These are phyloP conservation scores for Talaromyces piceae DNA, from an alignment of 2,329 filamentous ascomycete species.

Conservation along the genomic window DNA sequence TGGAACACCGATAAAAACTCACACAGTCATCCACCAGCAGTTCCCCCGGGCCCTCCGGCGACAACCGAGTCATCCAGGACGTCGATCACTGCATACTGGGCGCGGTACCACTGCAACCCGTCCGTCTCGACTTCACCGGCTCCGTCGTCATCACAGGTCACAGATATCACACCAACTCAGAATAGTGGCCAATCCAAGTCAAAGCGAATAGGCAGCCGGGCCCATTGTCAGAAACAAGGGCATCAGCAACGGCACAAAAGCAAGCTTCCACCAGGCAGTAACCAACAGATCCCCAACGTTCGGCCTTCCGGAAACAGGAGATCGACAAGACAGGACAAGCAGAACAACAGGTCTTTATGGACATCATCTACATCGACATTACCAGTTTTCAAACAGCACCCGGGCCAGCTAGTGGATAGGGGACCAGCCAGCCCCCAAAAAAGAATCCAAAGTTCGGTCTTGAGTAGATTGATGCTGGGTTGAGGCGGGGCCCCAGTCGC, in stretches of 20 bases:
- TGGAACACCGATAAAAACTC: background rate
- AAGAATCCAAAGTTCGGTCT: constrained; percentile 7
- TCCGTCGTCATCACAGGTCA: background rate
- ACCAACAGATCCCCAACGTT: background rate
- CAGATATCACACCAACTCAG: background rate
- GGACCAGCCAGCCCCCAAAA: background rate
- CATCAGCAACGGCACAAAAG: background rate
- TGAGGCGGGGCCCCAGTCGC: background rate
- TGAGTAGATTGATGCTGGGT: background rate
- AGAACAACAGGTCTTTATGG: background rate
- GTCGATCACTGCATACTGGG: constrained; percentile 4
- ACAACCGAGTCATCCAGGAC: background rate
- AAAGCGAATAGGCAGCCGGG: constrained; percentile 1
- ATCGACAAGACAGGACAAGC: background rate
- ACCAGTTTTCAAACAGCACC: constrained; percentile 9
- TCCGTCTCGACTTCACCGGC: background rate
- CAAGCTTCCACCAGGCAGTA: background rate
- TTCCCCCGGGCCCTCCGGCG: background rate
- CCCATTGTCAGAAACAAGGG: background rate
- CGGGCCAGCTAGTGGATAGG: constrained; percentile 7
- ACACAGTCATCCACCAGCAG: background rate
- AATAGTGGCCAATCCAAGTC: background rate
- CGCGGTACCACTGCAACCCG: constrained; percentile 5
- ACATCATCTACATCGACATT: constrained; percentile 6
- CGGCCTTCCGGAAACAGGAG: background rate